Base-by-base conservation (phyloP, 306 rosid species). In the Sindora glabra region DNA sequence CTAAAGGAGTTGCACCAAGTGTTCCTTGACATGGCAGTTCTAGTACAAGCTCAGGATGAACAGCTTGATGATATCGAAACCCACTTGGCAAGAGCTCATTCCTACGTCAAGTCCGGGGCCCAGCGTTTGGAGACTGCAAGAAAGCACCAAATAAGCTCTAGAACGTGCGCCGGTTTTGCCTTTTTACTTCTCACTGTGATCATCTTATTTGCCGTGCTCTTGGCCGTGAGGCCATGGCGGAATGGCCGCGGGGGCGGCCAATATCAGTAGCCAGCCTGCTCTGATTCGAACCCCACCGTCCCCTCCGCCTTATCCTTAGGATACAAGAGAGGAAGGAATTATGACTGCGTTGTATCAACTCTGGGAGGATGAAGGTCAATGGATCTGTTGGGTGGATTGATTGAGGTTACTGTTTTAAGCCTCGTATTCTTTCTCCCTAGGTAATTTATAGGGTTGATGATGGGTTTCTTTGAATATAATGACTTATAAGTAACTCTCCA, bases 11-110 rank as follows among this genome's bases (percentile, higher is more conserved):
- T 92, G 70, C 98, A 92, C 80, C 98, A 92, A 61, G 96, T 92
- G 65, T 92, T 92, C 70, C 65, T 92, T 68, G 98, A 92, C 89
- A 92, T 92, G 98, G 84, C 98, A 5, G 98, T 92, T 16, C 26
- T 88, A 77, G 98, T 92, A 34, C 80, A 92, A 59, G 79, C 86
- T 14, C 98, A 92, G 66, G 98, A 95, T 3, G 96, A 92, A 72
- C 96, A 92, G 58, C 65, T 92, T 37, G 94, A 92, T 45, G 84
- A 92, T 66, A 92, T 92, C 5, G 98, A 92, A 74, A 74, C 76
- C 82, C 92, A 92, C 17, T 88, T 92, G 56, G 70, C 58, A 10
- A 74, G 98, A 32, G 96, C 98, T 29, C 74, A 68, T 50, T 92
- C 96, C 0, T 88, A 75, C 54, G 96, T 92, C 16, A 67, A 72